Percentiles rank a stretch among this genome's conserved stretches.
Evolutionary conservation across 2,329 filamentous ascomycete genomes (phyloP).

Genomic region (Alternaria arborescens): DNA sequence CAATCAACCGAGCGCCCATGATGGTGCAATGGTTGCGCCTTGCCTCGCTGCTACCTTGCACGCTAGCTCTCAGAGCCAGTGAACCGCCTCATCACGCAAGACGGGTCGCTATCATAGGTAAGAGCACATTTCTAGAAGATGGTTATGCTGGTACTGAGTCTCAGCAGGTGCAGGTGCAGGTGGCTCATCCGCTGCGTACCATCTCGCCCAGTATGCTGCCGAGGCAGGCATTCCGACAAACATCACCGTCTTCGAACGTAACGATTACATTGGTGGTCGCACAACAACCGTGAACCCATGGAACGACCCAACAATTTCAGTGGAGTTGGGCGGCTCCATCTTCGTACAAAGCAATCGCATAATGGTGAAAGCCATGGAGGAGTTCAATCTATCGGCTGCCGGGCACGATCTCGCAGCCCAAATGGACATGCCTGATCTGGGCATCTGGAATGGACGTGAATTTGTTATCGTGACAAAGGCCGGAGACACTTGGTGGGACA

Average conservation of each 20-base stretch:
- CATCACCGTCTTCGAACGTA: slow-evolving; percentile 88
- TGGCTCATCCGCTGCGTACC: slow-evolving; percentile 86
- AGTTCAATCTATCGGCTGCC: slow-evolving; percentile 71
- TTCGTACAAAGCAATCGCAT: slow-evolving; percentile 88
- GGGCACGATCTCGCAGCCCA: slow-evolving; percentile 44
- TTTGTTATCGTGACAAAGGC: slow-evolving; percentile 75
- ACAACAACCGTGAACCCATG: slow-evolving; percentile 85
- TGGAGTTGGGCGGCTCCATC: slow-evolving; percentile 91
- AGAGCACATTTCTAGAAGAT: not conserved
- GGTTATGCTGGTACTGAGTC: slow-evolving; percentile 13
- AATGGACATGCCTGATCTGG: slow-evolving; percentile 60
- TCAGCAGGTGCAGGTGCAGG: slow-evolving; percentile 82
- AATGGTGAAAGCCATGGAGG: slow-evolving; percentile 74
- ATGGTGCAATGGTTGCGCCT: slow-evolving; percentile 26
- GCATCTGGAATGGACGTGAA: slow-evolving; percentile 82
- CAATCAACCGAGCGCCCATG: not conserved
- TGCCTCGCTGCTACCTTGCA: slow-evolving; percentile 28
- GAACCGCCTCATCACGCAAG: slow-evolving; percentile 30
- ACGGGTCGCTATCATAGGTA: slow-evolving; percentile 53
- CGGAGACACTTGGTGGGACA: slow-evolving; percentile 78
- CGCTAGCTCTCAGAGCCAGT: slow-evolving; percentile 26
- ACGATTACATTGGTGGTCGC: slow-evolving; percentile 80
- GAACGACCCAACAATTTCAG: slow-evolving; percentile 69
- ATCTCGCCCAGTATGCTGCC: slow-evolving; percentile 75
- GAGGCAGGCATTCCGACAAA: slow-evolving; percentile 69